Evolutionary conservation across 768 basidiomycete genomes (phyloP).

Genomic region (Nidularia sp.): DNA sequence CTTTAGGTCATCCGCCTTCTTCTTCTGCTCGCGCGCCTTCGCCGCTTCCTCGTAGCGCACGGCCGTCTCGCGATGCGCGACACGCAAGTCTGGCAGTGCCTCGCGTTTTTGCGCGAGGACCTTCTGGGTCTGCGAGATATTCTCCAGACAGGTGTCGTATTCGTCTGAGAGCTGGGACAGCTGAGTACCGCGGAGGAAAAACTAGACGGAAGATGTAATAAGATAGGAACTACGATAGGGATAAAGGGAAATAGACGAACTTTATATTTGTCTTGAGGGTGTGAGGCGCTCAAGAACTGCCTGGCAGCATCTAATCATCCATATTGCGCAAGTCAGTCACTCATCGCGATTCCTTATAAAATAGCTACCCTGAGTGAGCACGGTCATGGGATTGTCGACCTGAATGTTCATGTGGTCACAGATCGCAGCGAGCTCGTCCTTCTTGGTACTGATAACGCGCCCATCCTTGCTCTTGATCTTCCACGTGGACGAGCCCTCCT

Average conservation of each 20-base stretch:
- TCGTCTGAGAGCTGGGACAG: conserved; percentile 84
- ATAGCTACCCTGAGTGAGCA: conserved; percentile 74
- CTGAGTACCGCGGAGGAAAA: conserved; percentile 93
- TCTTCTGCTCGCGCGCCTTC: conserved; percentile 67
- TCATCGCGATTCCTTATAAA: background rate
- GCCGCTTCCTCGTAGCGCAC: conserved; percentile 67
- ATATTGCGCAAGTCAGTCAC: conserved; percentile 17
- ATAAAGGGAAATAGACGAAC: conserved; percentile 33
- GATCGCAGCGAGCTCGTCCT: conserved; percentile 82
- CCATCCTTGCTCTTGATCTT: conserved; percentile 75
- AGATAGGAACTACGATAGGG: background rate
- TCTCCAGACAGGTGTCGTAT: conserved; percentile 73
- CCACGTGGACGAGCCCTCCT: conserved; percentile 74
- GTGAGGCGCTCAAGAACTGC: conserved; percentile 82
- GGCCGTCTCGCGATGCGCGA: conserved; percentile 51
- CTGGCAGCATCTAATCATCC: conserved; percentile 51
- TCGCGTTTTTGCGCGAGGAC: conserved; percentile 70
- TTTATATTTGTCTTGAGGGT: conserved; percentile 84
- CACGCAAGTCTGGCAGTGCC: conserved; percentile 71
- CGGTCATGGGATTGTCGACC: conserved; percentile 94
- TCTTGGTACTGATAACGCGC: conserved; percentile 66
- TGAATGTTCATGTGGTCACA: conserved; percentile 96
- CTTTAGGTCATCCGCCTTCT: conserved; percentile 66
- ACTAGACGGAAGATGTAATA: conserved; percentile 37
- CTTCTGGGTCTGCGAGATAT: conserved; percentile 66